phyloP scores from a whole-genome alignment of 192 early-diverging fungal genomes.

The Umbelopsis isabellina region DNA sequence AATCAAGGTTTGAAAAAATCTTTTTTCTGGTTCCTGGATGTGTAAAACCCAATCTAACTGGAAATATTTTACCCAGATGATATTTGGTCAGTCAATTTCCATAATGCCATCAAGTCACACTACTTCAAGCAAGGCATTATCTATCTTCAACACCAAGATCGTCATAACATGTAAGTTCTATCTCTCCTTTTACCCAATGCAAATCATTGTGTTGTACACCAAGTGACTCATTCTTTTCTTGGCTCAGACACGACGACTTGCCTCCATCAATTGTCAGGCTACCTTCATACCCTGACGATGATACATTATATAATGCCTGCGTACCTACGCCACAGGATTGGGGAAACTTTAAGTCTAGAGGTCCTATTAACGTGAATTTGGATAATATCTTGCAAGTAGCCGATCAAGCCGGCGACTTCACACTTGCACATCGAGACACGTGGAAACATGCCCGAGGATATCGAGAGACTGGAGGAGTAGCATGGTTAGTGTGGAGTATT shows the following conservation, averaged over 20 bases:
- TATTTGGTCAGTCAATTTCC: constrained; percentile 43
- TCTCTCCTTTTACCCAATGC: not conserved
- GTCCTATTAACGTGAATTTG: constrained; percentile 27
- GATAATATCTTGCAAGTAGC: constrained; percentile 33
- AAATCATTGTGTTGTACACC: not conserved
- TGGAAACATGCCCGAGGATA: constrained; percentile 42
- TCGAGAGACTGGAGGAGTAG: constrained; percentile 37
- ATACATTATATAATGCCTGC: constrained; percentile 33
- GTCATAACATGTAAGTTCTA: constrained; percentile 38
- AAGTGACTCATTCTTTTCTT: not conserved
- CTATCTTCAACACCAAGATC: constrained; percentile 39
- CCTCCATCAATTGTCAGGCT: constrained; percentile 36
- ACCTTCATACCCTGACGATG: constrained; percentile 32
- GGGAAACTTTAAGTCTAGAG: constrained; percentile 30
- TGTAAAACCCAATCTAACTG: not conserved
- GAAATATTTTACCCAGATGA: constrained; percentile 31
- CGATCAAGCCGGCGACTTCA: constrained; percentile 44
- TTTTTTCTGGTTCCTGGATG: not conserved
- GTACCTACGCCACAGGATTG: constrained; percentile 29
- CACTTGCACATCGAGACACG: constrained; percentile 40
- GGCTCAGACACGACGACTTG: constrained; percentile 33
- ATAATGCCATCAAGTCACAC: constrained; percentile 41
- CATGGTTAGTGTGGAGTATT: constrained; percentile 28
- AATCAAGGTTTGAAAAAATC: constrained; percentile 36
- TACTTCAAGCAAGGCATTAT: constrained; percentile 32